Conservation (phyloP, 169 alveolate genomes). For the Plasmodium reichenowi region DNA sequence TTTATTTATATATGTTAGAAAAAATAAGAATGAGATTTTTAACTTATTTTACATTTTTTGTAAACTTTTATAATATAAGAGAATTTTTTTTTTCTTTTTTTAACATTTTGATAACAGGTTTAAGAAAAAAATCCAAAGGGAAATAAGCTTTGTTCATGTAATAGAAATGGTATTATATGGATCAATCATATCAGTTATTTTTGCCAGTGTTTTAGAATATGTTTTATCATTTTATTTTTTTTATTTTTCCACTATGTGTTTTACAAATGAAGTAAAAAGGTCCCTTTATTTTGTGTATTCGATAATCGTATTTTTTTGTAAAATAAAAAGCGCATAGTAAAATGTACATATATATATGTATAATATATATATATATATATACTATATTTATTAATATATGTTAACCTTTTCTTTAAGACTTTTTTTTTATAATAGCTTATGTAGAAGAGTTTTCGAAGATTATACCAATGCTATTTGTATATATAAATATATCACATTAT, state of each 20-base stretch:
- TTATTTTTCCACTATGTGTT: constrained; percentile 43
- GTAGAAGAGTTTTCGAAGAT: constrained; percentile 70
- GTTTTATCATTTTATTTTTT: constrained; percentile 27
- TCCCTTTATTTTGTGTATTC: constrained; percentile 28
- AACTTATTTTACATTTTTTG: not conserved
- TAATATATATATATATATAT: not conserved
- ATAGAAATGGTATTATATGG: constrained; percentile 73
- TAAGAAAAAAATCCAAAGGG: constrained; percentile 32
- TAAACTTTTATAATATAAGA: not conserved
- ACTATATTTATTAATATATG: not conserved
- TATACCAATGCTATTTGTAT: constrained; percentile 36
- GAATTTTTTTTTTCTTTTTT: constrained; percentile 18
- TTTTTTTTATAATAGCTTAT: constrained; percentile 65
- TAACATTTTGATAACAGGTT: constrained; percentile 15
- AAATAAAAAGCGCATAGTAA: constrained; percentile 7
- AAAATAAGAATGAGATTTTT: not conserved
- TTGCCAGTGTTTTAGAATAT: constrained; percentile 60
- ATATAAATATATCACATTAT: constrained; percentile 10
- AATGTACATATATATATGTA: not conserved
- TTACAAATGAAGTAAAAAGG: constrained; percentile 29
- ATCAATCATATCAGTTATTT: constrained; percentile 26
- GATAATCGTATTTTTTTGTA: constrained; percentile 50
- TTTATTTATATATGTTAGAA: constrained; percentile 56
- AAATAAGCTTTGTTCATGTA: constrained; percentile 26
- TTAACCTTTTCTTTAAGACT: constrained; percentile 16